These are phyloP conservation scores for Apocynum venetum DNA, from an alignment of 257 asterid genomes.

Conservation along the genomic window DNA sequence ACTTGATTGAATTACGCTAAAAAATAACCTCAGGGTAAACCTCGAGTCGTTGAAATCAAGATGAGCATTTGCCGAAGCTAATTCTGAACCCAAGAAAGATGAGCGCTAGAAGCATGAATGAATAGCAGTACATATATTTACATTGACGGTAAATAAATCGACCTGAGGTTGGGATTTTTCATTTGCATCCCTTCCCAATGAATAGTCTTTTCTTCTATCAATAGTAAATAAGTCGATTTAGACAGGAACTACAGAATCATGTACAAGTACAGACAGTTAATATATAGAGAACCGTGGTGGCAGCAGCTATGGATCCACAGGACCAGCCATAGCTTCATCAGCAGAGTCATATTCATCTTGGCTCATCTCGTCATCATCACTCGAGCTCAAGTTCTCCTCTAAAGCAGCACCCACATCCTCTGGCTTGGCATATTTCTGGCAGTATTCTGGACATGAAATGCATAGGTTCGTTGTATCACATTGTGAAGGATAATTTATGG, in stretches of 20 bases:
- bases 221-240: slow-evolving; percentile 17
- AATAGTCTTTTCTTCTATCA: slow-evolving; percentile 31
- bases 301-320: slow-evolving; percentile 57
- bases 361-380: slow-evolving; percentile 63
- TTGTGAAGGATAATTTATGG: too few species aligned
- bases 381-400: slow-evolving; percentile 56
- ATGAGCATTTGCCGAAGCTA: too few species aligned
- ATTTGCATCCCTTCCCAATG: slow-evolving; percentile 37
- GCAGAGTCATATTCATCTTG: slow-evolving; percentile 69
- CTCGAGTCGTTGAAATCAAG: too few species aligned
- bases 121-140: slow-evolving; percentile 25
- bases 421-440: slow-evolving; percentile 84
- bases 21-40: too few species aligned
- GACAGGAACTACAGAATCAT: slow-evolving; percentile 28
- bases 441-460: slow-evolving; percentile 51
- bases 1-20: too few species aligned
- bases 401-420: slow-evolving; percentile 71
- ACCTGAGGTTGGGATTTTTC: slow-evolving; percentile 18
- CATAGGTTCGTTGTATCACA: too few species aligned
- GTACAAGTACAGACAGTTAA: slow-evolving; percentile 26
- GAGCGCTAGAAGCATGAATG: not conserved
- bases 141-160: slow-evolving; percentile 21
- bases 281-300: not conserved
- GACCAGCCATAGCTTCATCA: slow-evolving; percentile 68
- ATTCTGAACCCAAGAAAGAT: not conserved